Evolutionary conservation across 2,329 filamentous ascomycete species (phyloP).

Genomic region (Xylariaceae sp.): DNA sequence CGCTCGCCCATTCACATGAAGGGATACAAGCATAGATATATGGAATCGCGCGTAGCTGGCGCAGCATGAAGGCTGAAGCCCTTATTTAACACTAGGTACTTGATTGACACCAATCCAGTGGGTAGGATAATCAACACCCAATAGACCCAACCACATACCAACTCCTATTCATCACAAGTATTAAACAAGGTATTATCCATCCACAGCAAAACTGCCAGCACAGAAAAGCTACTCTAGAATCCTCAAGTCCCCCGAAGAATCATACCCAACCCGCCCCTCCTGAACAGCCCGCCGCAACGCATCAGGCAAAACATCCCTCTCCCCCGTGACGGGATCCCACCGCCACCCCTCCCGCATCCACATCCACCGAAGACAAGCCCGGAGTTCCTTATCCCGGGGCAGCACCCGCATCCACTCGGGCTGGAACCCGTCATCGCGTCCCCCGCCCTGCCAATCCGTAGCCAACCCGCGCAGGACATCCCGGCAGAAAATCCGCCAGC

Average conservation of each 20-base stretch:
- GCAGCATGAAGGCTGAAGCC: no score
- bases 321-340: constrained; percentile 72
- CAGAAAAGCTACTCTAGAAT: constrained; percentile 35
- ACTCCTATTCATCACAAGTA: no score
- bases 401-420: constrained; percentile 89
- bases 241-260: constrained; percentile 45
- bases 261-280: constrained; percentile 54
- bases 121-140: no score
- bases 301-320: constrained; percentile 49
- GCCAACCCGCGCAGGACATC: constrained; percentile 68
- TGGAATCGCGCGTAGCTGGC: no score
- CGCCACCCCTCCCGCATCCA: constrained; percentile 83
- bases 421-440: constrained; percentile 55
- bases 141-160: no score
- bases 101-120: no score
- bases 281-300: constrained; percentile 55
- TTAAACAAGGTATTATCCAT: no score
- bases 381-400: constrained; percentile 82
- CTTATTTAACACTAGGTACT: no score
- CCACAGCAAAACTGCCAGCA: no score
- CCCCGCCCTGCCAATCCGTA: constrained; percentile 60
- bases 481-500: constrained; percentile 90
- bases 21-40: no score
- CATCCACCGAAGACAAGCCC: constrained; percentile 83
- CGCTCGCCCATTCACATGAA: no score